Base-by-base conservation (phyloP, 306 rosid species). In the Cucurbita moschata region DNA sequence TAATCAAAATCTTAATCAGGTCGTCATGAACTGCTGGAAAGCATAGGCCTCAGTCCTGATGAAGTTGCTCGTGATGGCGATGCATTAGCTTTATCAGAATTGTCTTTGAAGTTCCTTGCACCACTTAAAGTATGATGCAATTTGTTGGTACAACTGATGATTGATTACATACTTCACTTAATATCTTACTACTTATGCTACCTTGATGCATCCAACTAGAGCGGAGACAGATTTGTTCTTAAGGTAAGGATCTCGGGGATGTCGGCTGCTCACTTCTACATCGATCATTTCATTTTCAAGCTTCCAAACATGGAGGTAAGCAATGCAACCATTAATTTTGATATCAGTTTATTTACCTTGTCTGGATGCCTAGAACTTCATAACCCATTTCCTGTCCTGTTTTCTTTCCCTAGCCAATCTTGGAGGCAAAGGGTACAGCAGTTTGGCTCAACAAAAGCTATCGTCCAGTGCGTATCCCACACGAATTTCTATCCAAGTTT, bases 371-470 rank as follows among this genome's bases (percentile, higher is more conserved):
- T 57, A 35, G n/a, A 53, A 38, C 77, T 66, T 75, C 3, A 1
- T 9, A 5, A 65, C 43, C 16, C 46, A 8, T 39, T 39, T 65
- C 9, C 30, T 65, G 52, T 46, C 56, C 82, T 74, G 3, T 47
- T 63, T 82, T 74, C 7, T 47, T 54, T 57, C 30, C 71, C 74
- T 84, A 94, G 95, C 97, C 92, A 73, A 79, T 87, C 47, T 78
- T 90, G 88, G 97, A 94, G 78, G 90, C 96, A 68, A 89, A 83
- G 86, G 92, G 85, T 77, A 84, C 92, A 1, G 95, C 84, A 5
- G 97, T 90, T 57, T 89, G 96, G 95, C 90, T 94, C 21, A 90
- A 90, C 83, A 85, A 82, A 78, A 87, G 70, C 76, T 90, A 90
- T 64, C 92, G 80, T 15, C 96, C 98, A 7, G 73, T 83, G 75